Evolutionary conservation across 106 monocot genomes (phyloP).

Genomic region (Dioscorea alata): DNA sequence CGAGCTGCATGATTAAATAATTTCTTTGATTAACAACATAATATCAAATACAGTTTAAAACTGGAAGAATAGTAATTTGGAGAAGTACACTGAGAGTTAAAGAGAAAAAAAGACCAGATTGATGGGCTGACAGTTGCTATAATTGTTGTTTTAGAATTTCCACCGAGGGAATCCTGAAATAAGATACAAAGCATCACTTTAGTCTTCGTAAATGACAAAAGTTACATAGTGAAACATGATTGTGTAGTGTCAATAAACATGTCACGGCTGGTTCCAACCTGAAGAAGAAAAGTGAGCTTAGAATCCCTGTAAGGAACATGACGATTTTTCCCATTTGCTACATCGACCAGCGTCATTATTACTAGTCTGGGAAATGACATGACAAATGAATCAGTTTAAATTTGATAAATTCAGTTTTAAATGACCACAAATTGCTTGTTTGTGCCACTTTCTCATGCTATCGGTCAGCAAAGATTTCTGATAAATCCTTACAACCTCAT

Average conservation of each 20-base stretch:
- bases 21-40: no score
- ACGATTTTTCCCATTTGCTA: slow-evolving; percentile 63
- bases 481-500: no score
- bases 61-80: no score
- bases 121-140: slow-evolving; percentile 76
- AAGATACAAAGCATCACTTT: neutral
- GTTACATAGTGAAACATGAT: no score
- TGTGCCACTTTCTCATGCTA: no score
- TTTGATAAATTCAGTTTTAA: no score
- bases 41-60: no score
- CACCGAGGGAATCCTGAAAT: slow-evolving; percentile 69
- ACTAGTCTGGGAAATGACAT: slow-evolving; percentile 33
- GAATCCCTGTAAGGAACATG: slow-evolving; percentile 80
- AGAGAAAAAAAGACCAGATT: slow-evolving; percentile 30
- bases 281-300: slow-evolving; percentile 73
- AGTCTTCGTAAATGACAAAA: neutral
- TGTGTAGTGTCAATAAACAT: neutral
- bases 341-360: slow-evolving; percentile 69
- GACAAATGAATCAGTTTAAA: no score
- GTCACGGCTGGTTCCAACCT: slow-evolving; percentile 26
- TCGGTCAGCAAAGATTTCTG: no score
- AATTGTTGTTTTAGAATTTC: slow-evolving; percentile 80
- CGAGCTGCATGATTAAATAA: slow-evolving; percentile 36
- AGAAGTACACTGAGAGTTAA: neutral
- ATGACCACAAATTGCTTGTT: no score